A percentile compares a stretch with the other conserved stretches of the same genome.
These are phyloP conservation scores for Spergularia bocconei DNA, from an alignment of 148 eudicot genomes.

Conservation along the genomic window DNA sequence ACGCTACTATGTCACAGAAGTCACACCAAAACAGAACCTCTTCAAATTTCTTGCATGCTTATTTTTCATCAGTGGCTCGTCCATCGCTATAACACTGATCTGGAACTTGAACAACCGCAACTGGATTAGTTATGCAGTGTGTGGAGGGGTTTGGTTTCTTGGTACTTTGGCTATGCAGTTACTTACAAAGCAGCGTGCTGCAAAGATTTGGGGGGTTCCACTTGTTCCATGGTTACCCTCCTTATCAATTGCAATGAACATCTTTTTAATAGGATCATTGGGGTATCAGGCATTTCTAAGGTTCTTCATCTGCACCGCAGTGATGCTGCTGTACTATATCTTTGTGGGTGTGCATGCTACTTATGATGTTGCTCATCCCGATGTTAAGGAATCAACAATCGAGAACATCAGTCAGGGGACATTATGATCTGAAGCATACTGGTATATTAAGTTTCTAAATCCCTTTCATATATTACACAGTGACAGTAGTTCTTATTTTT, in stretches of 20 bases:
- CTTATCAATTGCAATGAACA: conserved; percentile 64
- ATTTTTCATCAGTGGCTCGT: conserved; percentile 46
- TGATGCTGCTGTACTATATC: conserved; percentile 82
- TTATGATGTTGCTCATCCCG: conserved; percentile 74
- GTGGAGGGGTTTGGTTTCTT: conserved; percentile 50
- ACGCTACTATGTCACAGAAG: conserved; percentile 69
- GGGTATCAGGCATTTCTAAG: conserved; percentile 65
- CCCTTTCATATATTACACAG: not conserved
- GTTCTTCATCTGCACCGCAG: conserved; percentile 74
- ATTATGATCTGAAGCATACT: not conserved
- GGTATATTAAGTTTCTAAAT: not conserved
- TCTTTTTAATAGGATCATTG: conserved; percentile 83
- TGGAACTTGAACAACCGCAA: conserved; percentile 45
- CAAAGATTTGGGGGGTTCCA: conserved; percentile 91
- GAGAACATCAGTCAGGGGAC: conserved; percentile 27
- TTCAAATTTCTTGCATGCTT: conserved; percentile 48
- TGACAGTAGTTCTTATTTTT: not conserved
- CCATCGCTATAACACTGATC: conserved; percentile 49
- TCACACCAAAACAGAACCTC: conserved; percentile 41
- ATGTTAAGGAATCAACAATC: conserved; percentile 19
- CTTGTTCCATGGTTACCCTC: conserved; percentile 91
- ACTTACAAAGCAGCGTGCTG: conserved; percentile 53
- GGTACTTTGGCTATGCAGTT: conserved; percentile 64
- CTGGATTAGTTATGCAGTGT: conserved; percentile 55
- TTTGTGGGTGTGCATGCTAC: conserved; percentile 91